These are phyloP conservation scores for Myotisia sp. DNA, from an alignment of 2,329 filamentous ascomycete species.

Conservation along the genomic window DNA sequence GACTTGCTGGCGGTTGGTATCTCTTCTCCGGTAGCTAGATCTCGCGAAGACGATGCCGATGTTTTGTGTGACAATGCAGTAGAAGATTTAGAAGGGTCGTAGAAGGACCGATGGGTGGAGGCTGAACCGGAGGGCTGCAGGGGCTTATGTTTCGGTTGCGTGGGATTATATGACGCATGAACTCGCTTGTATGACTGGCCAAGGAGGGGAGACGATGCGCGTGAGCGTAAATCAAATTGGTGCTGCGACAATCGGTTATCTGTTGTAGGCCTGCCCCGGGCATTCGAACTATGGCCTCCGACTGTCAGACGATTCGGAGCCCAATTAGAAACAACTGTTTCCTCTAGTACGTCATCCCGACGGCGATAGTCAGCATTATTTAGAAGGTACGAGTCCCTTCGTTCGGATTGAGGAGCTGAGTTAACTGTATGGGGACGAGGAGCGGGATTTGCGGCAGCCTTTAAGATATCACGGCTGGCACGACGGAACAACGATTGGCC, in stretches of 20 bases:
- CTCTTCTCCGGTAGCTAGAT: conserved; percentile 13
- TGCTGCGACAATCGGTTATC: conserved; percentile 3
- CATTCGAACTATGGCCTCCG: background rate
- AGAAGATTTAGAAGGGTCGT: conserved; percentile 30
- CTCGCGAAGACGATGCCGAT: conserved; percentile 18
- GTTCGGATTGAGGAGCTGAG: too few relatives aligned
- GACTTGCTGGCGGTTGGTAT: conserved; percentile 7
- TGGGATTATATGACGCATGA: conserved; percentile 16
- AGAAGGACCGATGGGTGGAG: conserved; percentile 35
- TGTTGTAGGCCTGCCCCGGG: background rate
- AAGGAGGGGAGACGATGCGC: conserved; percentile 34
- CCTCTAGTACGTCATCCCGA: background rate
- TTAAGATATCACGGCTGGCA: background rate
- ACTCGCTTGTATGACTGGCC: conserved; percentile 25
- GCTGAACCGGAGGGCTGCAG: conserved; percentile 29
- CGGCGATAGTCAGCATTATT: background rate
- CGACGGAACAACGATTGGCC: conserved; percentile 1
- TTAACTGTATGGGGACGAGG: too few relatives aligned
- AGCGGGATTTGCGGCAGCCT: too few relatives aligned
- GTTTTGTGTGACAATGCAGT: conserved; percentile 18
- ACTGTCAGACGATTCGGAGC: background rate
- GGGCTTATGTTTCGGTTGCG: conserved; percentile 23
- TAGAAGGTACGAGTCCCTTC: too few relatives aligned
- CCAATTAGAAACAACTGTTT: background rate
- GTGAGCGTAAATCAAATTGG: conserved; percentile 19